Evolutionary conservation across 140 eudicot genomes (phyloP), one percentile per base, ranked within the genome.

Genomic region (Flaveria floridana): DNA sequence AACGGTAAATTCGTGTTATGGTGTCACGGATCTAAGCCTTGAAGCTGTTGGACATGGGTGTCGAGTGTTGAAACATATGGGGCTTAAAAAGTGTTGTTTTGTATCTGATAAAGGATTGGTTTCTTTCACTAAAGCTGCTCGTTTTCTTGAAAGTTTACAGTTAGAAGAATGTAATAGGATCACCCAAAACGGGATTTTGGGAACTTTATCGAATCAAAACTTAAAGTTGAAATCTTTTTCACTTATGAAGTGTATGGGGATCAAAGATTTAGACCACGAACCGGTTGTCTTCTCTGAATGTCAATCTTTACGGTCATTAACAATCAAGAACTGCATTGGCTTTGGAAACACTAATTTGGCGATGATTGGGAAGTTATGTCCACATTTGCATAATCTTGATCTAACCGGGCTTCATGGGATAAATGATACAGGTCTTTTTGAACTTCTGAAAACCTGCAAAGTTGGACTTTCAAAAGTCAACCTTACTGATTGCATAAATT

Each of bases 161-260:
- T 74, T 93, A 76, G 98, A 93, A 86, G 96, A 90, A 79, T 87
- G 93, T 79, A 82, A 90, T 59, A 75, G 96, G 76, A 84, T 93
- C 68, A 84, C 88, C 21, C 93, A 86, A 62, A 59, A 68, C 0
- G 97, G 97, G 34, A 80, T 93, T 37, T 56, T 90, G n/a, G 81
- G 81, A 71, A 84, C 86, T 48, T 78, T 89, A 15, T 85, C 96
- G 48, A 82, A 78, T 62, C 82, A 74, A 59, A 83, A 46, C 72
- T 75, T 90, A 18, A 93, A 80, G 77, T 59, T 93, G 72, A 90
- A 86, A 50, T 85, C 98, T 39, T 84, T 93, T 53, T 73, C 96
- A 64, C 81, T 93, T 15, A 82, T 90, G 16, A 93, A 86, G 72
- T 90, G 98, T 82, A 80, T 90, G 89, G 96, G 96, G 62, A 81